Base-by-base conservation (phyloP, 2,329 filamentous ascomycete genomes). In the Colletotrichum sp. region DNA sequence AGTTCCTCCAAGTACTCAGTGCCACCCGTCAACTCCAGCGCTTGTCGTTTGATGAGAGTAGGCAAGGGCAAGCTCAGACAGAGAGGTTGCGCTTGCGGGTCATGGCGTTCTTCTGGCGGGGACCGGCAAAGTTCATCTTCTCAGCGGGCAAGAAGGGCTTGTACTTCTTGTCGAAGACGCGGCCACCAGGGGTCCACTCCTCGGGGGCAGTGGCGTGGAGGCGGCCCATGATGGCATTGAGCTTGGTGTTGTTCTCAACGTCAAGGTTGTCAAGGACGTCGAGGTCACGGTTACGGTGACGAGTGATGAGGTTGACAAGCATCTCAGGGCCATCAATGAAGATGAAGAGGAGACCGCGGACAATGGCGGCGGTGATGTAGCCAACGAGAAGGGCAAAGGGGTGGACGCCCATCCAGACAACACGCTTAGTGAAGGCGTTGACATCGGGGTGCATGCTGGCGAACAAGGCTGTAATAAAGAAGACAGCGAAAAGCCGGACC, bases 151-250 rank as follows among this genome's bases (percentile, higher is more conserved):
- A 32, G 39, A 66, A 76, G 10, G 75, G 75, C 52, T 74, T 74
- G 26, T 76, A 75, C 71, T 75, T 74, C 32, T 76, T 76, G n/a
- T 76, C 75, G 3, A 66, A 70, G 52, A 76, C 66, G n/a, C 59
- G 12, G 28, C 71, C 30, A 10, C 52, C 60, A 9, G 71, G 49
- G 10, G 55, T 39, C 60, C 30, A 49, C 32, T 62, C 49, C 10
- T 66, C 71, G 30, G 60, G 21, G 24, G 64, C 52, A 34, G 24
- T 28, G 18, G 67, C 39, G 30, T 66, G 60, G 36, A 75, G 49
- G 8, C 60, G 66, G 52, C 65, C 39, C 60, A 68, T 71, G 71
- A 74, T 70, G n/a, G 59, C 49, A 30, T 76, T 76, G 34, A 76
- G 71, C 59, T 75, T 76, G 34, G 75, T 64, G n/a, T 67, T 75